Percentiles rank a stretch among this genome's conserved stretches.
Conservation (phyloP, 257 asterid species). For the Plantago ovata region DNA sequence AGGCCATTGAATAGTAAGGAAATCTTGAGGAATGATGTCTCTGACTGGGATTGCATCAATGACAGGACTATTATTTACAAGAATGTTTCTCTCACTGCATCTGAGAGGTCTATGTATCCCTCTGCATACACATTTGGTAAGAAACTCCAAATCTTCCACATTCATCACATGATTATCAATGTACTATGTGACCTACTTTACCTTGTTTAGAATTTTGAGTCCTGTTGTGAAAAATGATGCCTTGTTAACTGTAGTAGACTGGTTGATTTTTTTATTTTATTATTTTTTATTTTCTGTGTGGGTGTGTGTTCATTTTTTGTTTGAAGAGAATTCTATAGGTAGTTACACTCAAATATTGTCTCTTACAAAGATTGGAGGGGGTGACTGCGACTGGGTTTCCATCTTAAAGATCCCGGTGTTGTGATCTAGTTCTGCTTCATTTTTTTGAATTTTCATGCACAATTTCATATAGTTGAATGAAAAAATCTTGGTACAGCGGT, state of each 20-base stretch:
- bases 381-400: not conserved
- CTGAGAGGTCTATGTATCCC: constrained; percentile 90
- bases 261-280: no score
- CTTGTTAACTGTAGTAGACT: no score
- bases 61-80: constrained; percentile 70
- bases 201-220: not conserved
- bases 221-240: no score
- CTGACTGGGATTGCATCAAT: constrained; percentile 96
- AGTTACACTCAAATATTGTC: no score
- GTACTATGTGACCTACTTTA: not conserved
- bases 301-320: no score
- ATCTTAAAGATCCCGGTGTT: not conserved
- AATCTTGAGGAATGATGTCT: constrained; percentile 60
- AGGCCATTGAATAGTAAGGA: constrained; percentile 86
- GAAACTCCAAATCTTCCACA: constrained; percentile 18
- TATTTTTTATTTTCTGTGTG: no score
- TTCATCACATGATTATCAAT: not conserved
- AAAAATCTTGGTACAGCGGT: no score
- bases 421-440: no score
- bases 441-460: no score
- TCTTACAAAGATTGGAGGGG: no score
- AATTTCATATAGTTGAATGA: no score
- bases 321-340: no score
- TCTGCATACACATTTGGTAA: constrained; percentile 80
- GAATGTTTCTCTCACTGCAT: constrained; percentile 59